A percentile compares a stretch with the other conserved stretches of the same genome.
Evolutionary conservation across 164 flowering plant species (phyloP).

Genomic region (Kalanchoe fedtschenkoi): DNA sequence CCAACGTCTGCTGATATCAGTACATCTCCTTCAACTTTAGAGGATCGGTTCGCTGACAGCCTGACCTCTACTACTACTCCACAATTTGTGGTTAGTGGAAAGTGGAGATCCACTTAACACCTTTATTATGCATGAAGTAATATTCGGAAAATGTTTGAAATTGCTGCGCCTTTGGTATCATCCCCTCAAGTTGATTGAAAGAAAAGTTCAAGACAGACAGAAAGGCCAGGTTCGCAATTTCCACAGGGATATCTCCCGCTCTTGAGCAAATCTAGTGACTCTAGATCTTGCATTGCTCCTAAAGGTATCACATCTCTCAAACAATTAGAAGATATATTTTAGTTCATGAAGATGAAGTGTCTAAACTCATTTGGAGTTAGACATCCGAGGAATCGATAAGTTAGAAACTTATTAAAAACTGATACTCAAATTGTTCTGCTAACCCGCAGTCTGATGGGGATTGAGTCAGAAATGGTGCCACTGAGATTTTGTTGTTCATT

Average conservation of each 20-base stretch:
- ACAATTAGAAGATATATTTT: constrained; percentile 11
- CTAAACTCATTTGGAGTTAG: neutral
- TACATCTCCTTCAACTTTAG: no score
- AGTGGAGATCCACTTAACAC: constrained; percentile 26
- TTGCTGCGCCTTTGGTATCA: constrained; percentile 23
- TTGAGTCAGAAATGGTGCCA: no score
- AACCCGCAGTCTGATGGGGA: no score
- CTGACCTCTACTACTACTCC: no score
- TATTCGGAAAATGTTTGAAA: constrained; percentile 14
- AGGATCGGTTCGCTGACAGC: no score
- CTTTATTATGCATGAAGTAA: constrained; percentile 20
- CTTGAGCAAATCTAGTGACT: constrained; percentile 21
- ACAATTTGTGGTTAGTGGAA: neutral
- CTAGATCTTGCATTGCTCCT: constrained; percentile 21
- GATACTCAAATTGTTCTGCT: no score
- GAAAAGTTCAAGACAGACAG: constrained; percentile 27
- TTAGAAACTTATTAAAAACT: neutral
- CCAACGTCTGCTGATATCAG: no score
- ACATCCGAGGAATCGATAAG: neutral
- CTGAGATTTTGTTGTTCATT: no score
- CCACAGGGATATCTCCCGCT: constrained; percentile 24
- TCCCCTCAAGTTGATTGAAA: constrained; percentile 18
- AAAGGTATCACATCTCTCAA: constrained; percentile 25
- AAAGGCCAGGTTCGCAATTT: constrained; percentile 16
- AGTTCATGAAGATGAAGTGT: neutral